Conservation (phyloP, 2,329 filamentous ascomycete genomes). For the Pyrenophora tritici-repentis region DNA sequence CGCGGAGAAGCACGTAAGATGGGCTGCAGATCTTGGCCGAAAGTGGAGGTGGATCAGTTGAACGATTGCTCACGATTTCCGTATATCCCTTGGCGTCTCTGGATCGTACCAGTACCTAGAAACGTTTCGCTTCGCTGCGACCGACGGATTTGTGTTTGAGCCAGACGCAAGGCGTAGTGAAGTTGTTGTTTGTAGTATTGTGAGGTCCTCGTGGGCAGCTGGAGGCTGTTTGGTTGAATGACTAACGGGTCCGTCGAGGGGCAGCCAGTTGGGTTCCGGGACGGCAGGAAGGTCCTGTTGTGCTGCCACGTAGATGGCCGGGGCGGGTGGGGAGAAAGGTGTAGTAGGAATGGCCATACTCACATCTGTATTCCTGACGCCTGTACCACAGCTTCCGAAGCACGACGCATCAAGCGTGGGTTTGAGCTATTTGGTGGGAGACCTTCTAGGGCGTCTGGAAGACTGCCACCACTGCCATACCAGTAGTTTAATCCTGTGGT, state of each 20-base stretch:
- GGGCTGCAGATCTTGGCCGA: constrained; percentile 26
- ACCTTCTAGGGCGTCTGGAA: constrained; percentile 37
- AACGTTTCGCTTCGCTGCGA: neutral
- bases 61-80: constrained; percentile 23
- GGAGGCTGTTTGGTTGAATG: neutral
- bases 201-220: neutral
- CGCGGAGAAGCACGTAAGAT: constrained; percentile 9
- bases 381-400: constrained; percentile 40
- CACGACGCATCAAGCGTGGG: constrained; percentile 39
- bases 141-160: neutral
- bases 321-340: neutral
- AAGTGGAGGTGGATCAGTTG: constrained; percentile 9
- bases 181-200: neutral
- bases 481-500: constrained; percentile 38
- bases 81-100: constrained; percentile 21
- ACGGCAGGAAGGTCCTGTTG: neutral
- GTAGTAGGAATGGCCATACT: constrained; percentile 13
- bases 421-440: constrained; percentile 29
- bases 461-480: constrained; percentile 38
- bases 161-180: neutral
- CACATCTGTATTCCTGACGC: constrained; percentile 38
- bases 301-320: constrained; percentile 1
- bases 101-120: constrained; percentile 16
- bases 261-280: neutral
- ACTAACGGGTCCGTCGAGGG: neutral